These are phyloP conservation scores for Pythium brassicae DNA, from an alignment of 352 stramenopile genomes.

Conservation along the genomic window DNA sequence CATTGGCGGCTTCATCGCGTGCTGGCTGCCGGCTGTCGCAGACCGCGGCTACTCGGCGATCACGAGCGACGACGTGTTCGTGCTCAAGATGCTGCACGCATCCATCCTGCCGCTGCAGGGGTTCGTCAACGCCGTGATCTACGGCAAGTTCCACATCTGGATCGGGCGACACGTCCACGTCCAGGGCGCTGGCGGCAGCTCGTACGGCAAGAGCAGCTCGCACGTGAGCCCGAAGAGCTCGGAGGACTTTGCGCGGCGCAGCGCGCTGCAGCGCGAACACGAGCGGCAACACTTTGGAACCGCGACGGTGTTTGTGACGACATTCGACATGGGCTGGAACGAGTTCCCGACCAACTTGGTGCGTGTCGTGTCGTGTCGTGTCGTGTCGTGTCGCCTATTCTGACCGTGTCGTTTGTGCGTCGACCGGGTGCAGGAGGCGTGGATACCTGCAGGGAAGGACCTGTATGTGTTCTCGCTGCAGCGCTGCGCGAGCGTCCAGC, in stretches of 20 bases:
- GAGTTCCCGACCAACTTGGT: conserved; percentile 61
- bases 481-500: conserved; percentile 61
- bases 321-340: conserved; percentile 80
- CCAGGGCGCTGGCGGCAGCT: conserved; percentile 13
- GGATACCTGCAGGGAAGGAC: conserved; percentile 70
- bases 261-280: conserved; percentile 29
- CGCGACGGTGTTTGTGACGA: conserved; percentile 73
- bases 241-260: conserved; percentile 34
- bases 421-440: conserved; percentile 33
- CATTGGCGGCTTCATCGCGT: conserved; percentile 77
- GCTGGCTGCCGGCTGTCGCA: conserved; percentile 63
- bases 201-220: conserved; percentile 23
- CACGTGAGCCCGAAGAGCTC: conserved; percentile 39
- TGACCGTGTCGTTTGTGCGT: neutral
- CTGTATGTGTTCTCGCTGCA: conserved; percentile 84
- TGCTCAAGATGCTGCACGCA: conserved; percentile 63
- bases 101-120: conserved; percentile 79
- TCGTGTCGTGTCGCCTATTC: neutral
- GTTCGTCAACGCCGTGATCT: conserved; percentile 84
- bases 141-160: conserved; percentile 83
- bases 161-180: conserved; percentile 56
- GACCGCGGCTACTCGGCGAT: conserved; percentile 63
- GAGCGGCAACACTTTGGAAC: conserved; percentile 65
- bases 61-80: conserved; percentile 49
- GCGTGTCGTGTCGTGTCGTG: neutral